Conservation (phyloP, 2,329 filamentous ascomycete genomes). For the Amphichorda felina region DNA sequence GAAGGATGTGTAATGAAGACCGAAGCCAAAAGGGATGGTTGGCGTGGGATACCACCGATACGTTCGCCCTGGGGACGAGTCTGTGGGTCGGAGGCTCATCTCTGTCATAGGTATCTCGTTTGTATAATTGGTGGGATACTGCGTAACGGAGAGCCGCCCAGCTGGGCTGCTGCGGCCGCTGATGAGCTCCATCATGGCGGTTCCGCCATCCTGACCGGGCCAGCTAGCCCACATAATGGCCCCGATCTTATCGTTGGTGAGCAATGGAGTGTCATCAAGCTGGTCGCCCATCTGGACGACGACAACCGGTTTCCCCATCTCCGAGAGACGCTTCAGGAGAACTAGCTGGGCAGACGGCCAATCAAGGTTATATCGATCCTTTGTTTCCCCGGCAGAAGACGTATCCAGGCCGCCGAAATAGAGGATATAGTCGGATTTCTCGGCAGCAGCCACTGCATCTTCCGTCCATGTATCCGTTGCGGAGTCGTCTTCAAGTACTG, state of each 20-base stretch:
- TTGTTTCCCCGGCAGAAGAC: conserved; percentile 35
- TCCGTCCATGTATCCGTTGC: conserved; percentile 18
- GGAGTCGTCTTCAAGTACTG: conserved; percentile 8
- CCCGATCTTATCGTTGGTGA: conserved; percentile 32
- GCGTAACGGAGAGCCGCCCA: conserved; percentile 40
- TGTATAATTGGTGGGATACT: conserved; percentile 41
- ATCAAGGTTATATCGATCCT: conserved; percentile 34
- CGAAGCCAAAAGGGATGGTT: conserved; percentile 40
- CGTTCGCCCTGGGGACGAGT: conserved; percentile 37
- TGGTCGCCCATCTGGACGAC: conserved; percentile 40
- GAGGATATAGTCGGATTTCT: conserved; percentile 36
- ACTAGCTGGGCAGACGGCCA: conserved; percentile 41
- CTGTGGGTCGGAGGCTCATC: conserved; percentile 39
- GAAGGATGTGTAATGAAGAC: conserved; percentile 48
- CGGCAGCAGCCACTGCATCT: conserved; percentile 22
- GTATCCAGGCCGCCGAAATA: conserved; percentile 44
- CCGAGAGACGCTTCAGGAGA: conserved; percentile 27
- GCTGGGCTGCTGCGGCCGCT: conserved; percentile 36
- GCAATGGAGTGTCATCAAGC: conserved; percentile 37
- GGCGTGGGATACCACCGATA: conserved; percentile 46
- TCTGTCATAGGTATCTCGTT: conserved; percentile 38
- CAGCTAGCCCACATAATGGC: conserved; percentile 46
- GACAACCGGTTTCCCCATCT: conserved; percentile 33
- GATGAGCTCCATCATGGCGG: conserved; percentile 40
- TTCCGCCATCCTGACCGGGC: conserved; percentile 47